Evolutionary conservation across 129 eudicot species (phyloP), one percentile per base, ranked within the genome.

Genomic region (Flaveria bidentis): DNA sequence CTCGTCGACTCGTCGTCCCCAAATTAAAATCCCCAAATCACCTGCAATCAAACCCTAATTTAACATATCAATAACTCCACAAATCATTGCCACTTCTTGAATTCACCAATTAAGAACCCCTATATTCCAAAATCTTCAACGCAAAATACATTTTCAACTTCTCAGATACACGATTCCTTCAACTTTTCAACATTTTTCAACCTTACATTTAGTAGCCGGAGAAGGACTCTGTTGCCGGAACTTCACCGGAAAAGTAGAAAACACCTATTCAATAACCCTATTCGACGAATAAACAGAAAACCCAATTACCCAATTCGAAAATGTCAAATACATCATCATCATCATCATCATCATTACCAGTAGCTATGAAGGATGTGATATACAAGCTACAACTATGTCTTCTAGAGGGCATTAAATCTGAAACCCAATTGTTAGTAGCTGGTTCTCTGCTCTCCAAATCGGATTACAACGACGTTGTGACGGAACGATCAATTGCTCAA

Each of bases 381-480:
- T 89, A 88, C 77, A 89, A 86, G 83, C 82, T 94, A 44, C 98
- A 94, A 67, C 85, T 87, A 15, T 81, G 58, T 75, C 89, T 94
- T 18, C 81, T 91, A 0, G 88, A 88, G 1, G 96, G 97, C 9
- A 89, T 91, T n/a, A 74, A 77, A 44, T 81, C 85, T 33, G 93
- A 94, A 64, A 33, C 69, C 78, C 89, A 78, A 76, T 82, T 94
- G 28, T 55, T 77, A 15, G 73, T 89, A 39, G 97, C 96, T 25
- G 96, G 90, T 15, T 87, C 93, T 33, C 41, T 94, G 67, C 78
- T 94, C 77, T 91, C 93, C 64, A 80, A 67, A 66, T 80, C 83
- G 20, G 98, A 94, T 79, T 94, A 91, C 61, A 74, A 85, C 22
- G 93, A 94, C 64, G 93, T 91, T 16, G 93, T 94, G 9, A 89